A percentile compares a stretch with the other conserved stretches of the same genome.
Conservation (phyloP, 306 rosid genomes). For the Gastrolobium bilobum region DNA sequence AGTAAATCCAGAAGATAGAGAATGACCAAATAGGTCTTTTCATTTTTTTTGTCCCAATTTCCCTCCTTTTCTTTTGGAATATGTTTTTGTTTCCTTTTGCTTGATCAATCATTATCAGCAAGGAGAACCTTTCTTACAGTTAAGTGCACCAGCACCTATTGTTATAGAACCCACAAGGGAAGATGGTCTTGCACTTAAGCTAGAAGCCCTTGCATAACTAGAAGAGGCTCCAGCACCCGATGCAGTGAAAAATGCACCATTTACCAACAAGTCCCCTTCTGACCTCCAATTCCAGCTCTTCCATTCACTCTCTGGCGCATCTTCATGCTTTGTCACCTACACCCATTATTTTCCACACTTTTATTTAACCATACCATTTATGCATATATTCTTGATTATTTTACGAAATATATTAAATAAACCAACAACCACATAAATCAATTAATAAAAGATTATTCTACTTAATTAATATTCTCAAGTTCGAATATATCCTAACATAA, state of each 20-base stretch:
- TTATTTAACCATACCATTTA: too few species aligned
- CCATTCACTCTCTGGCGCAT: constrained; percentile 88
- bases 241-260: constrained; percentile 90
- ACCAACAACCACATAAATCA: too few species aligned
- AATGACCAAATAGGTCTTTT: constrained; percentile 33
- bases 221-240: constrained; percentile 92
- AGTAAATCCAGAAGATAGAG: constrained; percentile 20
- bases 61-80: constrained; percentile 39
- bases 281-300: constrained; percentile 93
- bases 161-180: constrained; percentile 82
- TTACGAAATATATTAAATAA: too few species aligned
- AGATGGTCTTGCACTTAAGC: constrained; percentile 91
- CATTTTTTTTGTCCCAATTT: neutral
- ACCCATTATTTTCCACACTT: neutral
- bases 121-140: constrained; percentile 76
- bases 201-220: constrained; percentile 90
- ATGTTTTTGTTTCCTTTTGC: neutral
- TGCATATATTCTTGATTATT: too few species aligned
- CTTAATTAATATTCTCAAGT: too few species aligned
- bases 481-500: too few species aligned
- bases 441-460: too few species aligned
- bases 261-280: constrained; percentile 78
- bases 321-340: constrained; percentile 94
- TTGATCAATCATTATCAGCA: constrained; percentile 61
- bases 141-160: constrained; percentile 70